These are phyloP conservation scores for Pythium coloratum DNA, from an alignment of 352 stramenopile species.

Conservation along the genomic window DNA sequence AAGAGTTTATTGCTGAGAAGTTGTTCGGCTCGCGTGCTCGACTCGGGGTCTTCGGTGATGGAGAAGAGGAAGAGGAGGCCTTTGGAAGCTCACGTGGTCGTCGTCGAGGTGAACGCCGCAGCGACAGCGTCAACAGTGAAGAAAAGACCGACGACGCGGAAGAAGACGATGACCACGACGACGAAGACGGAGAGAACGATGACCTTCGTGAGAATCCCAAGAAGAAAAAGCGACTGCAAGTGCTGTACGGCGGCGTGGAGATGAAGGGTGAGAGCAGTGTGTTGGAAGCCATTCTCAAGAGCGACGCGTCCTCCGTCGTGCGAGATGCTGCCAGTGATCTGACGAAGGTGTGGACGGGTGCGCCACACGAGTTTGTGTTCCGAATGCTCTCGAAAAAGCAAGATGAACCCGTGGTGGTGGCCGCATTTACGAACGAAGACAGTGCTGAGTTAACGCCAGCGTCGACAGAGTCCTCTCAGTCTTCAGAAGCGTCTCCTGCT, in stretches of 20 bases:
- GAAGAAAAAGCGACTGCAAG: slow-evolving; percentile 33
- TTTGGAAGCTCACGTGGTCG: background rate
- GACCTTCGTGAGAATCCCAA: slow-evolving; percentile 21
- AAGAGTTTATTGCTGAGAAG: slow-evolving; percentile 74
- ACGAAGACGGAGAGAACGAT: slow-evolving; percentile 7
- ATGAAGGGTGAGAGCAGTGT: slow-evolving; percentile 52
- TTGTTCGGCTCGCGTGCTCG: slow-evolving; percentile 50
- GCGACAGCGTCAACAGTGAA: slow-evolving; percentile 4
- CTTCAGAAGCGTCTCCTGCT: background rate
- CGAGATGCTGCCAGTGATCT: slow-evolving; percentile 5
- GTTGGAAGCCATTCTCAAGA: slow-evolving; percentile 67
- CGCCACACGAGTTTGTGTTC: slow-evolving; percentile 65
- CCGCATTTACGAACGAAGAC: no score
- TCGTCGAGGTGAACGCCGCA: background rate
- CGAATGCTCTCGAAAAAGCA: slow-evolving; percentile 28
- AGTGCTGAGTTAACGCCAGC: background rate
- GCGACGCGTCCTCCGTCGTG: background rate
- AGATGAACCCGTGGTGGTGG: background rate
- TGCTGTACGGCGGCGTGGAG: slow-evolving; percentile 37
- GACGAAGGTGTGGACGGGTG: slow-evolving; percentile 38
- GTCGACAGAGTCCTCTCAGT: background rate
- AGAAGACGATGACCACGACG: slow-evolving; percentile 5
- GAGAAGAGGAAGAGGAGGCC: slow-evolving; percentile 14
- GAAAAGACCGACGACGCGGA: background rate
- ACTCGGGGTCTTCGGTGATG: slow-evolving; percentile 36